Evolutionary conservation across 179 eudicot genomes (phyloP).

Genomic region (Heliamphora pulchella): DNA sequence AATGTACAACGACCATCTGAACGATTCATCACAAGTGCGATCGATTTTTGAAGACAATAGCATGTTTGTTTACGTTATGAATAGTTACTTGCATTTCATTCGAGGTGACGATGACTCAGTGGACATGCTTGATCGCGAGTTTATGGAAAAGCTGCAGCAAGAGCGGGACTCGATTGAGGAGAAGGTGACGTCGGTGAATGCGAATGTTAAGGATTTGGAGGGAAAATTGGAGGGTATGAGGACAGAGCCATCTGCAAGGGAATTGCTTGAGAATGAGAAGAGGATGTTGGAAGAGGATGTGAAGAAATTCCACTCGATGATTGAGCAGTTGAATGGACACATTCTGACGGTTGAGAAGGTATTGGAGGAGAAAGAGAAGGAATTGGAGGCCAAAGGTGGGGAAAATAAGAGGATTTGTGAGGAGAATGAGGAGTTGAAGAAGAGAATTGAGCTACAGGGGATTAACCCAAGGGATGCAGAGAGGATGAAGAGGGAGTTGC

Average conservation of each 20-base stretch:
- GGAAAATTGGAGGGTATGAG: constrained; percentile 37
- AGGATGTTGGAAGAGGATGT: constrained; percentile 49
- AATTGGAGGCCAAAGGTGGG: constrained; percentile 43
- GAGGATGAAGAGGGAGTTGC: constrained; percentile 85
- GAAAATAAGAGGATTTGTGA: constrained; percentile 46
- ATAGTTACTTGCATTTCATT: constrained; percentile 52
- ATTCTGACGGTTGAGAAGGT: constrained; percentile 37
- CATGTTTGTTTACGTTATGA: constrained; percentile 33
- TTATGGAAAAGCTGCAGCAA: constrained; percentile 33
- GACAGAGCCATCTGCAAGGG: constrained; percentile 48
- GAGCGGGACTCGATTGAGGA: constrained; percentile 33
- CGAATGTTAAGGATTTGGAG: constrained; percentile 41
- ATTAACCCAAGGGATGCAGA: constrained; percentile 82
- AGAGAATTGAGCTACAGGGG: constrained; percentile 56
- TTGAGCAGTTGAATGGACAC: constrained; percentile 37
- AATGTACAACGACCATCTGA: constrained; percentile 37
- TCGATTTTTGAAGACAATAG: constrained; percentile 27
- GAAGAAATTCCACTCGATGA: constrained; percentile 44
- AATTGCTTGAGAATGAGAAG: constrained; percentile 46
- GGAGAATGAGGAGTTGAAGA: constrained; percentile 81
- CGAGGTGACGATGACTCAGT: constrained; percentile 64
- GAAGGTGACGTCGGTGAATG: constrained; percentile 29
- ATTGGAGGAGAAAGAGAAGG: constrained; percentile 66
- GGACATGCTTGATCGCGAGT: constrained; percentile 40
- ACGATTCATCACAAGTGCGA: constrained; percentile 14